A percentile compares a stretch with the other conserved stretches of the same genome.
Evolutionary conservation across 2,329 filamentous ascomycete species (phyloP).

Genomic region (Penicillium frequentans): DNA sequence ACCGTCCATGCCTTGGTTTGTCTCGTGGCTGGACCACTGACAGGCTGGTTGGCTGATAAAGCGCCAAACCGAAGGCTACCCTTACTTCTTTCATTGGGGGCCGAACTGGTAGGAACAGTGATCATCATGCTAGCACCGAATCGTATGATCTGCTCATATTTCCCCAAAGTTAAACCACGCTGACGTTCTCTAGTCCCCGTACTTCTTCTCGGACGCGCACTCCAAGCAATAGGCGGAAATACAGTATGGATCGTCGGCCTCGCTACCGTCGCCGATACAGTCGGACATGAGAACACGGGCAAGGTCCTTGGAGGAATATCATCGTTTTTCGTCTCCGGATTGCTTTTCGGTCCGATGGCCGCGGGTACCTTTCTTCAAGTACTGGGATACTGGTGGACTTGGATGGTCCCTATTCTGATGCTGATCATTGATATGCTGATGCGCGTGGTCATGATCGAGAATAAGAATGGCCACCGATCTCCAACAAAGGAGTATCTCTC

Average conservation of each 20-base stretch:
- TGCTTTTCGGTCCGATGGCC: background rate
- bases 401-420: background rate
- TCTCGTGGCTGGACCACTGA: background rate
- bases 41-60: background rate
- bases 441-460: background rate
- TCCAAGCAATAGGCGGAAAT: background rate
- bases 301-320: background rate
- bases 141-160: background rate
- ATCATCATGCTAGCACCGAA: background rate
- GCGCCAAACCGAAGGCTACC: background rate
- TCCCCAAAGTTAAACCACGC: background rate
- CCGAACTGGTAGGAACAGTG: background rate
- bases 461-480: background rate
- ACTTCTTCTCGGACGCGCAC: background rate
- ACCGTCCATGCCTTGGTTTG: background rate
- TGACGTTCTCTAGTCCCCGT: background rate
- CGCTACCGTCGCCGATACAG: background rate
- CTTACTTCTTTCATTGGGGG: background rate
- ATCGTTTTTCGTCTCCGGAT: background rate
- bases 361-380: background rate
- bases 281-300: background rate
- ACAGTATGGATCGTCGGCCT: background rate
- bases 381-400: background rate
- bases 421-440: background rate
- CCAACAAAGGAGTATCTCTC: background rate